A percentile compares a stretch with the other conserved stretches of the same genome.
These are phyloP conservation scores for Suillus bovinus DNA, from an alignment of 768 basidiomycete species.

Conservation along the genomic window DNA sequence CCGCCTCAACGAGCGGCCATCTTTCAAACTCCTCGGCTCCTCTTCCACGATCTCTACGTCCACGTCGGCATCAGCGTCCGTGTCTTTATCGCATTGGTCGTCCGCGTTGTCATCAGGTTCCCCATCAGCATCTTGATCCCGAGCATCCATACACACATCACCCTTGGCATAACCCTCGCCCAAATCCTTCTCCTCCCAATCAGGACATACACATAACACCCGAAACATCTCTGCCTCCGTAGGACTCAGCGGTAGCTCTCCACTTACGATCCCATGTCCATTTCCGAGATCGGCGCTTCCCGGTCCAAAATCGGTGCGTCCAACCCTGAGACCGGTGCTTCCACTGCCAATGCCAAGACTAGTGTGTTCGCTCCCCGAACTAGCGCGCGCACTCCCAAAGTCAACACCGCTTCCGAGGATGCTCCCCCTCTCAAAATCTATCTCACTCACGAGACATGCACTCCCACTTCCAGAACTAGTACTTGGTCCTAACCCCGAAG, in stretches of 20 bases:
- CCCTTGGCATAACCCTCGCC: slow-evolving; percentile 11
- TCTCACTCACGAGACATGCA: neutral
- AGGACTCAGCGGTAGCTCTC: slow-evolving; percentile 57
- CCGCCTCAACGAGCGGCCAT: slow-evolving; percentile 31
- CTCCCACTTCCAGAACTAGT: neutral
- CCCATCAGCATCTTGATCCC: slow-evolving; percentile 1
- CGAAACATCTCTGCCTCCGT: slow-evolving; percentile 74
- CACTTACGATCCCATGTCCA: slow-evolving; percentile 13
- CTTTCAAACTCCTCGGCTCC: neutral
- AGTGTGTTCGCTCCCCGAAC: neutral
- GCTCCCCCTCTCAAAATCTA: neutral
- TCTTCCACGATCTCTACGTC: slow-evolving; percentile 10
- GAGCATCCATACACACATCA: no score
- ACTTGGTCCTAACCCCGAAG: slow-evolving; percentile 15
- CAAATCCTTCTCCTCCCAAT: slow-evolving; percentile 48
- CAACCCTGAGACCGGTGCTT: neutral
- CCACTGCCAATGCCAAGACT: neutral
- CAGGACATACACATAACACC: slow-evolving; percentile 58
- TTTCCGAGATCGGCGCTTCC: slow-evolving; percentile 1
- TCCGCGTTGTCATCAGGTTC: neutral
- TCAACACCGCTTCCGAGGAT: neutral
- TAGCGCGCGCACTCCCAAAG: neutral
- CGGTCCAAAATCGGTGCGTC: neutral
- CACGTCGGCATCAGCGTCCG: slow-evolving; percentile 11
- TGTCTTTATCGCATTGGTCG: neutral